These are phyloP conservation scores for Coemansia javaensis DNA, from an alignment of 192 early-diverging fungal species.

Conservation along the genomic window DNA sequence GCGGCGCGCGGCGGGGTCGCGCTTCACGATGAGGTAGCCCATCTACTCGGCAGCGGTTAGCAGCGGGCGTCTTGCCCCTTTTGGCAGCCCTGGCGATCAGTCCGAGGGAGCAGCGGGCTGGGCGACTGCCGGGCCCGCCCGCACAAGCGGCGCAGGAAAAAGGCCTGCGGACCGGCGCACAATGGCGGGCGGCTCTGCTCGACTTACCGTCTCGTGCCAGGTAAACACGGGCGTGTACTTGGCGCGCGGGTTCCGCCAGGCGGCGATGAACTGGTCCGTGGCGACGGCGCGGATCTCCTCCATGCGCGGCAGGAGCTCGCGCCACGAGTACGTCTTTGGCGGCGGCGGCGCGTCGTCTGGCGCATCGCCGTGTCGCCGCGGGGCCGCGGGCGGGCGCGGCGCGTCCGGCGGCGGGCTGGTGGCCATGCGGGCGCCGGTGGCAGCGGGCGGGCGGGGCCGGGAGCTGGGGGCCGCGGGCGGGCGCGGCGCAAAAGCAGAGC, in stretches of 20 bases:
- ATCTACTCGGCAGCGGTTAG: conserved; percentile 22
- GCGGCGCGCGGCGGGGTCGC: conserved; percentile 32
- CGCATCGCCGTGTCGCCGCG: neutral
- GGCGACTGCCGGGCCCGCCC: neutral
- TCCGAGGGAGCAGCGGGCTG: no score
- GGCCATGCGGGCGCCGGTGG: no score
- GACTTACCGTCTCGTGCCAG: conserved; percentile 52
- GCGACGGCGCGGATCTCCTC: conserved; percentile 47
- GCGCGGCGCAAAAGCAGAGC: no score
- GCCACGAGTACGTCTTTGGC: conserved; percentile 35
- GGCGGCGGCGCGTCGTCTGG: conserved; percentile 16
- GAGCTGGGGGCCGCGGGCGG: no score
- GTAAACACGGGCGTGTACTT: conserved; percentile 30
- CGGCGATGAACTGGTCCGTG: conserved; percentile 44
- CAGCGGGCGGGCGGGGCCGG: no score
- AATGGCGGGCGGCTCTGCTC: neutral
- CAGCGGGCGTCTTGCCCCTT: no score
- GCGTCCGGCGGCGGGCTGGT: no score
- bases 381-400: no score
- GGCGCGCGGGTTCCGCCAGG: conserved; percentile 33
- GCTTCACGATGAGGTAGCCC: conserved; percentile 45
- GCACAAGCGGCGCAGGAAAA: neutral
- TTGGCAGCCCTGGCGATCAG: conserved; percentile 1
- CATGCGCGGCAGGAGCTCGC: conserved; percentile 48
- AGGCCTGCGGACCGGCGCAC: no score